A percentile compares a stretch with the other conserved stretches of the same genome.
Conservation (phyloP, 2,329 filamentous ascomycete genomes). For the Macrophomina tecta region DNA sequence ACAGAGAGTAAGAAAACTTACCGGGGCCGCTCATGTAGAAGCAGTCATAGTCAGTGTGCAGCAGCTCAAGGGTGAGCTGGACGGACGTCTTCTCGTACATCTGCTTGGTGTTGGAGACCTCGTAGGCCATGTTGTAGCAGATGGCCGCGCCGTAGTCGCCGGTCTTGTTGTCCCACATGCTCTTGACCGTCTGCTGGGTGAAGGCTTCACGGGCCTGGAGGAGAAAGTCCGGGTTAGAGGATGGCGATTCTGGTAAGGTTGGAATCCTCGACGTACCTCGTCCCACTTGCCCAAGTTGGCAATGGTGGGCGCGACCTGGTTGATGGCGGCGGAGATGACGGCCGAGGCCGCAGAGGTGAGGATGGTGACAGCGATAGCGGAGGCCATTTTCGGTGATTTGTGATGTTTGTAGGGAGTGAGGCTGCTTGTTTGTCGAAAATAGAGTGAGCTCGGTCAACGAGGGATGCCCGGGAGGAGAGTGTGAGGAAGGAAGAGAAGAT, state of each 20-base stretch:
- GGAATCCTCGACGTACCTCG: background rate
- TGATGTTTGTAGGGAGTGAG: background rate
- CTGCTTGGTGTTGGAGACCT: conserved; percentile 21
- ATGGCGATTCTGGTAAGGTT: background rate
- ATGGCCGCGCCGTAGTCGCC: conserved; percentile 23
- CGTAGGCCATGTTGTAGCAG: conserved; percentile 29
- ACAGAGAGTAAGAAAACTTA: background rate
- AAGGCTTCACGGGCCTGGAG: conserved; percentile 21
- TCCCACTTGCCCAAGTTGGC: conserved; percentile 24
- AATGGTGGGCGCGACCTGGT: conserved; percentile 22
- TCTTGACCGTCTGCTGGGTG: conserved; percentile 22
- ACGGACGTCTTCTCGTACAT: conserved; percentile 26
- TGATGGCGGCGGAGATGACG: conserved; percentile 24
- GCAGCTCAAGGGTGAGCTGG: conserved; percentile 5
- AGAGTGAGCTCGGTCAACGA: conserved; percentile 5
- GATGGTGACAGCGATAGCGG: conserved; percentile 26
- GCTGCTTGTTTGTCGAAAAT: background rate
- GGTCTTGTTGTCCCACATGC: conserved; percentile 17
- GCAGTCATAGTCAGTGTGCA: conserved; percentile 28
- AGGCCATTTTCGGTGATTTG: conserved; percentile 20
- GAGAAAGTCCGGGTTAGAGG: background rate
- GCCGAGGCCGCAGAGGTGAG: conserved; percentile 19
- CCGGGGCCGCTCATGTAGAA: conserved; percentile 26
- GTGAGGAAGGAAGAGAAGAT: background rate
- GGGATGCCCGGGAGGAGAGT: background rate